Base-by-base conservation (phyloP, 495 filamentous ascomycete species). In the Penicillium soppii region DNA sequence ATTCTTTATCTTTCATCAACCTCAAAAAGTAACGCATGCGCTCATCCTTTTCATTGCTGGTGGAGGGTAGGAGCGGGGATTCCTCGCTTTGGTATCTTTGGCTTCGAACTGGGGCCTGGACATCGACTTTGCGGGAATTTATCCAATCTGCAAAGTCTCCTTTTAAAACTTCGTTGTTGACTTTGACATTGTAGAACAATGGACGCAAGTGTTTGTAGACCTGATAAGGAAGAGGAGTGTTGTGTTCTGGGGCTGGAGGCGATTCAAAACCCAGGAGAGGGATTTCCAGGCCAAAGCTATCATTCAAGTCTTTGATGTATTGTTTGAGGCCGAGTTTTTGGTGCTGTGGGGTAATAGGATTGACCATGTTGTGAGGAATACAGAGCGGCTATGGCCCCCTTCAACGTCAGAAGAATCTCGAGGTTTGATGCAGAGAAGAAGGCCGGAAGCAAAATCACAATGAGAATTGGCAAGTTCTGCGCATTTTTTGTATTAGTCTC, bases 1-100 rank as follows among this genome's bases (percentile, higher is more conserved):
- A 71, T 1, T 63, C 19, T 43, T 70, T 63, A 43, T 69, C 65
- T 6, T 58, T 50, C 15, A 70, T 48, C 40, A 73, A 27, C n/a
- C 43, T 47, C 3, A 54, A 20, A 12, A 73, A 17, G 32, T 73
- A 68, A 4, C 23, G 20, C 33, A 68, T 37, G 4, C 63, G 54
- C 41, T 52, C 49, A 25, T 65, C 56, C 27, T 42, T 53, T 29
- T 64, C 59, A 2, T 41, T 26, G 5, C 23, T 13, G 6, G 32
- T 38, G 33, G n/a, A 16, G 15, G 35, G 7, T 13, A 7, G 22
- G 3, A 27, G 33, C 10, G 32, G 32, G 4, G 44, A 22, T 47
- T 27, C 35, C 23, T 38, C 12, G 33, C 29, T 23, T 12, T 33
- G 6, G n/a, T 36, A 20, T 3, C 29, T 12, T 17, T 33, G 27